phyloP scores from a whole-genome alignment of 441 rosid species.

The Adansonia rubrostipa region DNA sequence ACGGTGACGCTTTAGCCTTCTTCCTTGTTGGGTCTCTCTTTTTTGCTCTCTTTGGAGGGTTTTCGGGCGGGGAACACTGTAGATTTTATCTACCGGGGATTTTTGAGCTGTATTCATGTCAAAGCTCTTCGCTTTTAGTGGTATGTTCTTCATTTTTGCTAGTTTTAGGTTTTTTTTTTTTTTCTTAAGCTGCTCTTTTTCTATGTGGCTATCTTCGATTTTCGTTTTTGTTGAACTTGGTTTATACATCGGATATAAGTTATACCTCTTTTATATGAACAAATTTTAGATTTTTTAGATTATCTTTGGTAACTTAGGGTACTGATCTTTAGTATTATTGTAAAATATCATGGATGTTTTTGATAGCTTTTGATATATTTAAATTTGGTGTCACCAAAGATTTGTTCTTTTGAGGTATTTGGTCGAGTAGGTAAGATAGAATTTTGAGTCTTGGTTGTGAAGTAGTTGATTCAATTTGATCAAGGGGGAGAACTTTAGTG shows the following conservation, averaged over 20 bases:
- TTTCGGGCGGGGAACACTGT: constrained; percentile 47
- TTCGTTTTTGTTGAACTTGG: neutral
- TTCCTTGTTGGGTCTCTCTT: constrained; percentile 45
- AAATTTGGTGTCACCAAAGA: neutral
- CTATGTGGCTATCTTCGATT: neutral
- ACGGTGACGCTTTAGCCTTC: constrained; percentile 28
- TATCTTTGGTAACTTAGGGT: neutral
- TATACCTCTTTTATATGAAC: neutral
- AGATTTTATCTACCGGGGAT: constrained; percentile 49
- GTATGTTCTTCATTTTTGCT: constrained; percentile 40
- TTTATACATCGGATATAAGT: neutral
- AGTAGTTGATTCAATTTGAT: neutral
- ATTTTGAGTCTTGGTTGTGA: constrained; percentile 1
- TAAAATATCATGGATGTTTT: neutral
- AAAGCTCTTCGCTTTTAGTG: constrained; percentile 60
- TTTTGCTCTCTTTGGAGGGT: constrained; percentile 79
- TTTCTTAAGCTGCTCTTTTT: neutral
- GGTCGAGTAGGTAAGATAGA: neutral
- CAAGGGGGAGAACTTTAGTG: neutral
- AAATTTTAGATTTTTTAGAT: neutral
- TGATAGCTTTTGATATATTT: neutral
- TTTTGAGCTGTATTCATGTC: constrained; percentile 71
- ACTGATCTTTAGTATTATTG: neutral
- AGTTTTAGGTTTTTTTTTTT: neutral
- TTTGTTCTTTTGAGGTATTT: neutral